phyloP scores from a whole-genome alignment of 805 yeast genomes.

The Kregervanrija fluxuum region DNA sequence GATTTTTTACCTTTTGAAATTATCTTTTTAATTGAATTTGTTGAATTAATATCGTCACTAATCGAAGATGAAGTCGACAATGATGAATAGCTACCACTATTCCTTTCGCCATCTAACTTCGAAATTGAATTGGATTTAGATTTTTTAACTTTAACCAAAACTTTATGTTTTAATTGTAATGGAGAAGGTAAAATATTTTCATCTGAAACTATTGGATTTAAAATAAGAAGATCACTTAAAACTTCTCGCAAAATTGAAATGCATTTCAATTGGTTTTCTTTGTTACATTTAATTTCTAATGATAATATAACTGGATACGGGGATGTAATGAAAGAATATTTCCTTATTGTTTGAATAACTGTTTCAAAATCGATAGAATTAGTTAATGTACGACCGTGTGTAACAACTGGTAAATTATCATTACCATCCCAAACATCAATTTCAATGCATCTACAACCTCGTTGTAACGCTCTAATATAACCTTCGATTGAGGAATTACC shows the following conservation, averaged over 20 bases:
- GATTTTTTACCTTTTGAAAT: conserved; percentile 13
- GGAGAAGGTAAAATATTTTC: conserved; percentile 59
- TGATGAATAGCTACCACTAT: conserved; percentile 15
- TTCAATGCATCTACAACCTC: conserved; percentile 94
- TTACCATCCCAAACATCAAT: conserved; percentile 86
- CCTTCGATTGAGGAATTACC: conserved; percentile 88
- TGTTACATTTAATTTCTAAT: conserved; percentile 74
- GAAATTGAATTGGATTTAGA: conserved; percentile 18
- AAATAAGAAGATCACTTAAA: conserved; percentile 52
- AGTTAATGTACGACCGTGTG: conserved; percentile 85
- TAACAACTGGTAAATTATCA: conserved; percentile 68
- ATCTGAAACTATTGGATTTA: conserved; percentile 24
- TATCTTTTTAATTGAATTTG: conserved; percentile 15
- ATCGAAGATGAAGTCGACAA: conserved; percentile 24
- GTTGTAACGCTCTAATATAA: conserved; percentile 75
- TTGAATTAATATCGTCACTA: conserved; percentile 8
- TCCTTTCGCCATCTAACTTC: not conserved
- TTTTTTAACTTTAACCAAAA: conserved; percentile 75
- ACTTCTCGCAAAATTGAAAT: conserved; percentile 44
- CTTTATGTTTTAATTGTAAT: conserved; percentile 54
- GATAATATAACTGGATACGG: conserved; percentile 84
- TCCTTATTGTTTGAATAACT: conserved; percentile 66
- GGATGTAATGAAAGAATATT: conserved; percentile 83
- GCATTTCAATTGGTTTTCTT: conserved; percentile 57
- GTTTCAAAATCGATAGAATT: conserved; percentile 59